phyloP scores from a whole-genome alignment of 2,329 filamentous ascomycete species.

The Cytospora piceicola region DNA sequence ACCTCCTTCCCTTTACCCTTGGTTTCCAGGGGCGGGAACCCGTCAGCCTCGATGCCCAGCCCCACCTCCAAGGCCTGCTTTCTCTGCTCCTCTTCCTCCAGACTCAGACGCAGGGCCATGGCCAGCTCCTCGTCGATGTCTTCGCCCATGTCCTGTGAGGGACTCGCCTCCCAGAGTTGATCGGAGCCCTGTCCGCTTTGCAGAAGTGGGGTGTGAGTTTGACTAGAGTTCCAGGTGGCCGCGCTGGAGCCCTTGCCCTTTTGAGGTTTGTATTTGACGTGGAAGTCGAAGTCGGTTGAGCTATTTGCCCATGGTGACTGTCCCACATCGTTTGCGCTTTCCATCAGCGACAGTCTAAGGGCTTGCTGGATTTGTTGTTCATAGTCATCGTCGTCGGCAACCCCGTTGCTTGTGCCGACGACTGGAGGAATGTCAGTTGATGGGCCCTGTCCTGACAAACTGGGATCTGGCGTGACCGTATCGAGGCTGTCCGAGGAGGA shows the following conservation, averaged over 20 bases:
- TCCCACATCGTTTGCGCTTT: slow-evolving; percentile 54
- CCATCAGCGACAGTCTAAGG: slow-evolving; percentile 63
- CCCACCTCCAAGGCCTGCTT: slow-evolving; percentile 33
- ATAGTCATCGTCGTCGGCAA: slow-evolving; percentile 54
- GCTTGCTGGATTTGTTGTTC: slow-evolving; percentile 66
- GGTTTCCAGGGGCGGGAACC: slow-evolving; percentile 40
- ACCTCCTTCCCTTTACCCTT: slow-evolving; percentile 50
- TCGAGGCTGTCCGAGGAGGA: slow-evolving; percentile 49
- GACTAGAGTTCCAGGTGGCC: slow-evolving; percentile 42
- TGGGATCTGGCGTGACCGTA: slow-evolving; percentile 60
- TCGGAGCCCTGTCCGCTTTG: slow-evolving; percentile 30
- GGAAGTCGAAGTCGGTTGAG: slow-evolving; percentile 55
- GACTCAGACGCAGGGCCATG: slow-evolving; percentile 62
- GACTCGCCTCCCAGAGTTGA: slow-evolving; percentile 25
- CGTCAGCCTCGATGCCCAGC: slow-evolving; percentile 34
- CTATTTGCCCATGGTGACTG: slow-evolving; percentile 51
- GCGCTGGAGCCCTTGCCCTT: slow-evolving; percentile 43
- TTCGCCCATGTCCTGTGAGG: slow-evolving; percentile 31
- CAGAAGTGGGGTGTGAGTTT: slow-evolving; percentile 39
- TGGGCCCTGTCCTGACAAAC: slow-evolving; percentile 48
- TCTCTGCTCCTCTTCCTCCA: slow-evolving; percentile 56
- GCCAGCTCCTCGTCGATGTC: slow-evolving; percentile 60
- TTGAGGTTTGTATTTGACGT: slow-evolving; percentile 53
- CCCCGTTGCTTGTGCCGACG: slow-evolving; percentile 30
- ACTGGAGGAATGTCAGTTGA: slow-evolving; percentile 29